These are phyloP conservation scores for Cladosporium sp. DNA, from an alignment of 2,329 filamentous ascomycete genomes.

Conservation along the genomic window DNA sequence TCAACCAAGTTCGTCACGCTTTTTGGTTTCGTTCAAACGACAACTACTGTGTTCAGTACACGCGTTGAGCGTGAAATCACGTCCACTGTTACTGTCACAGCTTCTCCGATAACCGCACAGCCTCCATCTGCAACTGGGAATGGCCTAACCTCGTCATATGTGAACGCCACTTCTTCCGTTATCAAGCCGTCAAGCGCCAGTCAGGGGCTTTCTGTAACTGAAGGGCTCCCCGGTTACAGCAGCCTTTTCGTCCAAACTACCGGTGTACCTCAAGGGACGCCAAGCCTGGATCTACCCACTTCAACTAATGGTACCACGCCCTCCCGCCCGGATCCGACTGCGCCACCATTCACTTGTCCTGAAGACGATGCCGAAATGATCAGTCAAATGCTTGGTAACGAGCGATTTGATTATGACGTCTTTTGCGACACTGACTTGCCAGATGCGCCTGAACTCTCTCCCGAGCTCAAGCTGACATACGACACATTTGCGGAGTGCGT, in stretches of 20 bases:
- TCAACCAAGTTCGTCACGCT: constrained; percentile 14
- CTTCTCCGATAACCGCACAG: too few species aligned
- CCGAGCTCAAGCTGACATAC: constrained; percentile 21
- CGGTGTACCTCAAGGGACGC: constrained; percentile 2
- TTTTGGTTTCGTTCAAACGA: constrained; percentile 17
- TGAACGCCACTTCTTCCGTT: too few species aligned
- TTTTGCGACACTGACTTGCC: constrained; percentile 28
- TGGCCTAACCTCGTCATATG: too few species aligned
- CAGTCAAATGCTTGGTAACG: constrained; percentile 27
- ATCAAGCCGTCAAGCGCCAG: too few species aligned
- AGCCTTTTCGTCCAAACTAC: constrained; percentile 8
- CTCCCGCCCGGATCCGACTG: constrained; percentile 16
- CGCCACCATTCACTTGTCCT: constrained; percentile 27
- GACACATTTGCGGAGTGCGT: constrained; percentile 27
- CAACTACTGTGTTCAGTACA: constrained; percentile 19
- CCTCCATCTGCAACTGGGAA: too few species aligned
- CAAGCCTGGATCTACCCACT: constrained; percentile 3
- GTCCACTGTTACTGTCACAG: constrained; percentile 14
- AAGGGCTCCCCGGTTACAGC: neutral
- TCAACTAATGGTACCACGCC: constrained; percentile 8
- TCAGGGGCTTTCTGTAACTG: too few species aligned
- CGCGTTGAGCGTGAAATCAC: constrained; percentile 13
- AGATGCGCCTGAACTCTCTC: constrained; percentile 20
- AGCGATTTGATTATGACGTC: constrained; percentile 30
- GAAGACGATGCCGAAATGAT: constrained; percentile 26